These are phyloP conservation scores for Candida glucosophila DNA, from an alignment of 1,139 yeast species.

Conservation along the genomic window DNA sequence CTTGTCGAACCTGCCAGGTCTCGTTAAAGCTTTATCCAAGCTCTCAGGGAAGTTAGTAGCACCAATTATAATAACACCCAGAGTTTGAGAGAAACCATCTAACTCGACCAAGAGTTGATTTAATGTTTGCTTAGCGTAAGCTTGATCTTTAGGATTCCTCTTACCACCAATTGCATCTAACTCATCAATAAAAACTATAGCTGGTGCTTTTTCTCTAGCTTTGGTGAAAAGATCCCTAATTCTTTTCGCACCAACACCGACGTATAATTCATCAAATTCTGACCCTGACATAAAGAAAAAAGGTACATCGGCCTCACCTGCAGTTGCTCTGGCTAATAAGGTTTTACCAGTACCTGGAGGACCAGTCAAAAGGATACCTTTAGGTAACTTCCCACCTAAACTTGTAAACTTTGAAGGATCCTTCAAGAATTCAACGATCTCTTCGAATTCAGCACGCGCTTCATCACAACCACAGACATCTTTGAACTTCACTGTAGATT, in stretches of 20 bases:
- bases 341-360: slow-evolving; percentile 99
- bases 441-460: slow-evolving; percentile 94
- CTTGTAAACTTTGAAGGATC: slow-evolving; percentile 96
- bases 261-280: slow-evolving; percentile 95
- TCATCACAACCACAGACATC: slow-evolving; percentile 99
- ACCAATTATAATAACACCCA: slow-evolving; percentile 92
- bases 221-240: slow-evolving; percentile 89
- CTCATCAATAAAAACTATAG: slow-evolving; percentile 93
- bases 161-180: slow-evolving; percentile 98
- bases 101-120: slow-evolving; percentile 92
- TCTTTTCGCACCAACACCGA: slow-evolving; percentile 98
- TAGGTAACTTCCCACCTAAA: slow-evolving; percentile 93
- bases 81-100: slow-evolving; percentile 91
- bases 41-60: slow-evolving; percentile 98
- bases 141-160: slow-evolving; percentile 95
- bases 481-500: slow-evolving; percentile 78
- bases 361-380: slow-evolving; percentile 93
- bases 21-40: slow-evolving; percentile 89
- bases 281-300: slow-evolving; percentile 98
- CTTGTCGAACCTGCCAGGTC: slow-evolving; percentile 98
- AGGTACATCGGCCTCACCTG: slow-evolving; percentile 99
- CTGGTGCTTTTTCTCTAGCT: slow-evolving; percentile 94
- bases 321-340: slow-evolving; percentile 92
- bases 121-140: slow-evolving; percentile 93
- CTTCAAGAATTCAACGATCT: slow-evolving; percentile 89